These are phyloP conservation scores for Leccinellum luteum DNA, from an alignment of 768 basidiomycete genomes.

Conservation along the genomic window DNA sequence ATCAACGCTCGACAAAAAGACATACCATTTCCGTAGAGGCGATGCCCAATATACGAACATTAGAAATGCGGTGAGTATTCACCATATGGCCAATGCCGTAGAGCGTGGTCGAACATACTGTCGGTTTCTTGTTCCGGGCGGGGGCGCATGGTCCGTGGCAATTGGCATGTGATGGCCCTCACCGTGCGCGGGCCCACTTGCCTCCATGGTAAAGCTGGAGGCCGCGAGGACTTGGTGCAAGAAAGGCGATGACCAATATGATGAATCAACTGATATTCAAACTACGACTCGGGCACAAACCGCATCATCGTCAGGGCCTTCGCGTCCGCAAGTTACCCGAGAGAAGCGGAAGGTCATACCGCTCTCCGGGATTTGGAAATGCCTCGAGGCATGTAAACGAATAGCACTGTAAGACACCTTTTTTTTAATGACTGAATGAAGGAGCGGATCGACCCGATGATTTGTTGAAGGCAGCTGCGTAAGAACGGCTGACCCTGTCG, in stretches of 20 bases:
- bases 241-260: not conserved
- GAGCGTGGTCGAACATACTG: constrained; percentile 4
- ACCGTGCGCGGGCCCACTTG: not conserved
- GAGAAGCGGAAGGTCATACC: not conserved
- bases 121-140: not conserved
- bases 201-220: not conserved
- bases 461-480: not conserved
- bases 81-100: not conserved
- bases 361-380: not conserved
- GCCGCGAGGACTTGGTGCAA: not conserved
- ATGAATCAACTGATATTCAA: not conserved
- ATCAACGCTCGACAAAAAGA: not conserved
- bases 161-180: not conserved
- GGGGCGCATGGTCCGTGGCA: not conserved
- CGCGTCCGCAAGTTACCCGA: not conserved
- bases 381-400: not conserved
- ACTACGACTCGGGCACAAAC: not conserved
- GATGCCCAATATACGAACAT: not conserved
- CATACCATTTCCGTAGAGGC: not conserved
- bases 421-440: not conserved
- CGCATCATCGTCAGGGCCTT: not conserved
- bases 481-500: not conserved
- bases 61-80: not conserved
- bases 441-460: not conserved
- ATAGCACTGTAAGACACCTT: not conserved